Conservation (phyloP, 75 land plant species). For the Cryptomeria japonica region DNA sequence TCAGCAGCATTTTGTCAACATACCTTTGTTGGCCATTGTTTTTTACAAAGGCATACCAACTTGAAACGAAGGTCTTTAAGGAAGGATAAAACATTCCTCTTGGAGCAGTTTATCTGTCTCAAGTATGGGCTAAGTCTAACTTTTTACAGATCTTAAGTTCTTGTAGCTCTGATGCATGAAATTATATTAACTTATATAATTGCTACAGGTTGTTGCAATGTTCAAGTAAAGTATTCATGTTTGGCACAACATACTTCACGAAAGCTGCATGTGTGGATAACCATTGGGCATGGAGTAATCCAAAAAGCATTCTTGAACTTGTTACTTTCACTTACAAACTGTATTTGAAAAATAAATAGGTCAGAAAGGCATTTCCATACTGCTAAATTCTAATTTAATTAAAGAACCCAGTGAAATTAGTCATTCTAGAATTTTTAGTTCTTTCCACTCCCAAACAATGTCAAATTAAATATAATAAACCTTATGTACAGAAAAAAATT, state of each 20-base stretch:
- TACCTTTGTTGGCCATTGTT: constrained; percentile 92
- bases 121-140: neutral
- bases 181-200: neutral
- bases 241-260: neutral
- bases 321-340: neutral
- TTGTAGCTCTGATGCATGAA: neutral
- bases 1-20: constrained; percentile 84
- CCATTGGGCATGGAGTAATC: neutral
- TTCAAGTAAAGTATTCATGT: neutral
- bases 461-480: neutral
- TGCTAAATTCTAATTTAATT: neutral
- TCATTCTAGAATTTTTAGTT: neutral
- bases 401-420: neutral
- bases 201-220: neutral
- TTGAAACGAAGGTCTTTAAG: constrained; percentile 69
- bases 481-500: neutral
- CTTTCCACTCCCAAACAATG: neutral
- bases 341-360: neutral
- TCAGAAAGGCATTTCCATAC: neutral
- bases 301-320: neutral
- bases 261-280: neutral
- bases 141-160: neutral
- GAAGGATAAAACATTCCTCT: constrained; percentile 19
- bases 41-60: constrained; percentile 85
- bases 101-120: neutral